phyloP scores from a whole-genome alignment of 345 rosid genomes.

The Camelina laxa region DNA sequence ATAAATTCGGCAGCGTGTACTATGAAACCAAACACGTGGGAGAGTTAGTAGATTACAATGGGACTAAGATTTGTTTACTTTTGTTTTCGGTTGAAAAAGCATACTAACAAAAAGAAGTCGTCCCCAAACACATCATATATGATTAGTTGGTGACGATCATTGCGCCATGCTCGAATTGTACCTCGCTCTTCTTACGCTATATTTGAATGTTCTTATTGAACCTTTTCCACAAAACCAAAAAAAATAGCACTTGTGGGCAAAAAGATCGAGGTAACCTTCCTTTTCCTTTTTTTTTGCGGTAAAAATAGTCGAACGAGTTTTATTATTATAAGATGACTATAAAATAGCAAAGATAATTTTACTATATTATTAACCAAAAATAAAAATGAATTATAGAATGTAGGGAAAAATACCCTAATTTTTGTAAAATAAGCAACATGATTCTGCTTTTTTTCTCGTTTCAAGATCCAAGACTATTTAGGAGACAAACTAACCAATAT shows the following conservation, averaged over 20 bases:
- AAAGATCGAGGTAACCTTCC: background rate
- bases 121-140: background rate
- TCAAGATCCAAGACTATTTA: slow-evolving; percentile 22
- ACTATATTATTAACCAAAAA: background rate
- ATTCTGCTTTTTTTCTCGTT: slow-evolving; percentile 19
- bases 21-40: slow-evolving; percentile 20
- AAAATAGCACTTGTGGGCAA: background rate
- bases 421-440: slow-evolving; percentile 28
- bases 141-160: background rate
- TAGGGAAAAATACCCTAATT: background rate
- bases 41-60: background rate
- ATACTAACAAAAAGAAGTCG: background rate
- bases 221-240: no score
- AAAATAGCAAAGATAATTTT: background rate
- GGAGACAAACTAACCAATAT: background rate
- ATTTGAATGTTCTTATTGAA: background rate
- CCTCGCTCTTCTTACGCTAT: background rate
- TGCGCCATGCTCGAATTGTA: background rate
- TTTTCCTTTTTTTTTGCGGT: background rate
- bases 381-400: background rate
- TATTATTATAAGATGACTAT: background rate
- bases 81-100: background rate
- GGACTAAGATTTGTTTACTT: background rate
- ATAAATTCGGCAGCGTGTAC: slow-evolving; percentile 1
- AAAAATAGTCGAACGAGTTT: background rate